These are phyloP conservation scores for Henningerozyma blattae DNA, from an alignment of 805 yeast species.

Conservation along the genomic window DNA sequence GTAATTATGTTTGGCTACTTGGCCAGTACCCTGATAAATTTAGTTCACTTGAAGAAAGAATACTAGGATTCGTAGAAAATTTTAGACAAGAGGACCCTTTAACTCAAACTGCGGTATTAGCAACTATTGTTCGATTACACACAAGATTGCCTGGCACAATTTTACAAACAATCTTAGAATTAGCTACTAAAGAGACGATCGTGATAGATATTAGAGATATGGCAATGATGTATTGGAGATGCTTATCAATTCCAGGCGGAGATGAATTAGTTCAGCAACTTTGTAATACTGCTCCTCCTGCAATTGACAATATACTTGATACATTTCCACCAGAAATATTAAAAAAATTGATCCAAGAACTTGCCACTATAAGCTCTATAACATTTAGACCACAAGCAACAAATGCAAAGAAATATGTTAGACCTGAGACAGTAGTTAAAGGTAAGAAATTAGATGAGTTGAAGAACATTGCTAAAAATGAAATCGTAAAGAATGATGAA, in stretches of 20 bases:
- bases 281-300: constrained; percentile 41
- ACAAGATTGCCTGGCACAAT: constrained; percentile 31
- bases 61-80: constrained; percentile 35
- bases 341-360: constrained; percentile 56
- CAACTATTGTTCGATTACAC: constrained; percentile 49
- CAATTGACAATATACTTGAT: constrained; percentile 61
- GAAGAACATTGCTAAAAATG: constrained; percentile 64
- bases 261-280: constrained; percentile 15
- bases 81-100: constrained; percentile 48
- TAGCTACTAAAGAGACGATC: constrained; percentile 52
- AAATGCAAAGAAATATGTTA: constrained; percentile 28
- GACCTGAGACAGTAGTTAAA: constrained; percentile 25
- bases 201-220: constrained; percentile 72
- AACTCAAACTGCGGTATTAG: constrained; percentile 48
- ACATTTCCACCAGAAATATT: constrained; percentile 57
- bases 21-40: constrained; percentile 61
- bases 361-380: constrained; percentile 79
- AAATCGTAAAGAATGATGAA: constrained; percentile 60
- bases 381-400: constrained; percentile 72
- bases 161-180: constrained; percentile 48
- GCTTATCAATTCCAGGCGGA: constrained; percentile 37
- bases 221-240: constrained; percentile 72
- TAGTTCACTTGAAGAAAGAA: constrained; percentile 36
- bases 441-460: constrained; percentile 64
- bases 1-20: constrained; percentile 52